These are phyloP conservation scores for Apiotrichum gamsii DNA, from an alignment of 1,284 basidiomycete genomes.

Conservation along the genomic window DNA sequence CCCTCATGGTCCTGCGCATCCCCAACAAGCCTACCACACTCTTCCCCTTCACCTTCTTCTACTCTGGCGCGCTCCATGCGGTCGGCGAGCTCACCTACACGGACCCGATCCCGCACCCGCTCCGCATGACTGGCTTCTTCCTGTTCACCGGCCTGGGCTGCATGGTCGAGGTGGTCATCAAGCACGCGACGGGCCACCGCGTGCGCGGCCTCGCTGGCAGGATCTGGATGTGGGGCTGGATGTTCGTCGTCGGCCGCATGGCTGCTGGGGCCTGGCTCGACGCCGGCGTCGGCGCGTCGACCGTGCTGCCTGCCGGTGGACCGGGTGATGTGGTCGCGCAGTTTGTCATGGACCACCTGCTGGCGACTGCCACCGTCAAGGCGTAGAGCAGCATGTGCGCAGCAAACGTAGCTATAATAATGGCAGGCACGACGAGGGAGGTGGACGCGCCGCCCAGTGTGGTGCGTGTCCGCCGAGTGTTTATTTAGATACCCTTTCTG, in stretches of 20 bases:
- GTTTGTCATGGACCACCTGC: too few relatives aligned
- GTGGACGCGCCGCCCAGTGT: too few relatives aligned
- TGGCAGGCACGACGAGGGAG: too few relatives aligned
- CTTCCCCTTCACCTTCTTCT: constrained; percentile 34
- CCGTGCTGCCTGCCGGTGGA: constrained; percentile 1
- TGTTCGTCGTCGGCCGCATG: constrained; percentile 23
- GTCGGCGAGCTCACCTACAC: constrained; percentile 35
- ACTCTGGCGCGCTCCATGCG: constrained; percentile 40
- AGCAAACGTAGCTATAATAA: too few relatives aligned
- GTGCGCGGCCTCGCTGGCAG: constrained; percentile 37
- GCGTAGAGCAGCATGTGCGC: too few relatives aligned
- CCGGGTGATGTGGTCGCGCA: constrained; percentile 6
- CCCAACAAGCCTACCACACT: constrained; percentile 20
- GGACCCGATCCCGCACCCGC: constrained; percentile 28
- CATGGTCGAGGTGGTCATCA: constrained; percentile 12
- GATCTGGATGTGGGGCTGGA: constrained; percentile 35
- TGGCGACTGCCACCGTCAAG: too few relatives aligned
- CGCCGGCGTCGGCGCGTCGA: constrained; percentile 9
- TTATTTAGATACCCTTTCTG: too few relatives aligned
- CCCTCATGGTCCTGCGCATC: constrained; percentile 21
- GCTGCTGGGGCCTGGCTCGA: constrained; percentile 35
- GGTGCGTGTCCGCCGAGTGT: too few relatives aligned
- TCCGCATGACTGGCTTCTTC: constrained; percentile 34
- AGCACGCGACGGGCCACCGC: constrained; percentile 21
- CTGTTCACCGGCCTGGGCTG: constrained; percentile 33